Percentiles rank a stretch among this genome's conserved stretches.
Conservation (phyloP, 129 eudicot genomes). For the Pittosporum tobira region DNA sequence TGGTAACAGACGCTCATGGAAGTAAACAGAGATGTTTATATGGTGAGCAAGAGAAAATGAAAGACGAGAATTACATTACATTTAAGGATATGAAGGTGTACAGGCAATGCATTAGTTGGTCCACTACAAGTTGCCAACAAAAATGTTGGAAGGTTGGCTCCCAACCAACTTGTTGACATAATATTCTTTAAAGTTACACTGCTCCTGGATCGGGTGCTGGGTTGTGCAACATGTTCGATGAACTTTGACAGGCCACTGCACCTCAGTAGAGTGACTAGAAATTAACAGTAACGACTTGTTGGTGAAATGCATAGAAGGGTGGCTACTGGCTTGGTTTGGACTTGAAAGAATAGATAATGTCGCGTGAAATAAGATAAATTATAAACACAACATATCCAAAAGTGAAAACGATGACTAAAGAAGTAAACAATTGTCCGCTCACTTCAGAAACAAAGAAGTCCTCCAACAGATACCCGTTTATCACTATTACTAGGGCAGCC, state of each 20-base stretch:
- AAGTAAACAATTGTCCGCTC: constrained; percentile 40
- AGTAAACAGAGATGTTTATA: too few species aligned
- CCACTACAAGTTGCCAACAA: background rate
- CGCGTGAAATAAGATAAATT: constrained; percentile 51
- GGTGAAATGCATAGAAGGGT: background rate
- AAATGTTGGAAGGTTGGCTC: constrained; percentile 1
- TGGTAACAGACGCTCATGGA: too few species aligned
- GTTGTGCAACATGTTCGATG: too few species aligned
- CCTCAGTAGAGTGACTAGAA: background rate
- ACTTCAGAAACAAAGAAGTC: constrained; percentile 72
- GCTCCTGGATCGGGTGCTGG: too few species aligned
- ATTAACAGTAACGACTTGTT: background rate
- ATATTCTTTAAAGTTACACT: background rate
- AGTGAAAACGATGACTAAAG: constrained; percentile 31
- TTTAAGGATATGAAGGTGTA: background rate
- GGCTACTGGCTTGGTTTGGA: constrained; percentile 18
- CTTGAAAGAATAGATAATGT: constrained; percentile 25
- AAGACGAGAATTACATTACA: background rate
- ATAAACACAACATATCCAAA: constrained; percentile 55
- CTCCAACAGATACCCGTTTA: constrained; percentile 70
- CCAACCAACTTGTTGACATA: background rate
- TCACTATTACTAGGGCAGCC: constrained; percentile 75
- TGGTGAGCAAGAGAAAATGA: too few species aligned
- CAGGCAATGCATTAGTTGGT: background rate
- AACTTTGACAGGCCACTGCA: background rate